phyloP scores from a whole-genome alignment of 1,139 yeast genomes.

The Hyphopichia fennica region DNA sequence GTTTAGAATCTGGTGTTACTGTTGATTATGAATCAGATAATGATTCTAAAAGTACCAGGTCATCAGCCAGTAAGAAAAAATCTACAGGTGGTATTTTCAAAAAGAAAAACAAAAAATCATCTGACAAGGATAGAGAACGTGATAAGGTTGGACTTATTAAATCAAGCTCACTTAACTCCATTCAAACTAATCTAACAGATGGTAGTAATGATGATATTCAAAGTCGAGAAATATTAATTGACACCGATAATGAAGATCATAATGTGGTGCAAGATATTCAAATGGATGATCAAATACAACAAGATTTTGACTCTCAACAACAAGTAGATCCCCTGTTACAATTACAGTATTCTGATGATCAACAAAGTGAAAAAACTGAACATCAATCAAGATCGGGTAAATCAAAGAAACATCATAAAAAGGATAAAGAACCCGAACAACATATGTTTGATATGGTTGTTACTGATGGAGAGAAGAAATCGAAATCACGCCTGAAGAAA shows the following conservation, averaged over 20 bases:
- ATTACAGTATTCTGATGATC: neutral
- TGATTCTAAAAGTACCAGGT: slow-evolving; percentile 12
- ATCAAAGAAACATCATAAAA: neutral
- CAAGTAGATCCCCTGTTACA: neutral
- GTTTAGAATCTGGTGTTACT: slow-evolving; percentile 22
- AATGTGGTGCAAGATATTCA: neutral
- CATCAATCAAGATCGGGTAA: neutral
- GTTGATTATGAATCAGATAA: slow-evolving; percentile 33
- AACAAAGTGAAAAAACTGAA: neutral
- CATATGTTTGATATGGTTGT: slow-evolving; percentile 1
- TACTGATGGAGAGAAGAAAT: slow-evolving; percentile 5
- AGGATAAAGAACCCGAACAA: neutral
- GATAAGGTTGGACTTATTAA: neutral
- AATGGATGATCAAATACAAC: neutral
- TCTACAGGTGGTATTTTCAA: slow-evolving; percentile 24
- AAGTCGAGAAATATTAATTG: neutral
- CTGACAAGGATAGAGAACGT: slow-evolving; percentile 1
- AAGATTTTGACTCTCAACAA: neutral
- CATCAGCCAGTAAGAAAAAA: slow-evolving; percentile 10
- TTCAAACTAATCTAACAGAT: neutral
- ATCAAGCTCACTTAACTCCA: neutral
- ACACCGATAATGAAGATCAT: neutral
- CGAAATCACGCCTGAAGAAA: slow-evolving; percentile 3
- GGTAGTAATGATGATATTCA: neutral
- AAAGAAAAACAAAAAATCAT: slow-evolving; percentile 18